These are phyloP conservation scores for Agarophyton chilense DNA, from an alignment of 23 red algal species.

Conservation along the genomic window DNA sequence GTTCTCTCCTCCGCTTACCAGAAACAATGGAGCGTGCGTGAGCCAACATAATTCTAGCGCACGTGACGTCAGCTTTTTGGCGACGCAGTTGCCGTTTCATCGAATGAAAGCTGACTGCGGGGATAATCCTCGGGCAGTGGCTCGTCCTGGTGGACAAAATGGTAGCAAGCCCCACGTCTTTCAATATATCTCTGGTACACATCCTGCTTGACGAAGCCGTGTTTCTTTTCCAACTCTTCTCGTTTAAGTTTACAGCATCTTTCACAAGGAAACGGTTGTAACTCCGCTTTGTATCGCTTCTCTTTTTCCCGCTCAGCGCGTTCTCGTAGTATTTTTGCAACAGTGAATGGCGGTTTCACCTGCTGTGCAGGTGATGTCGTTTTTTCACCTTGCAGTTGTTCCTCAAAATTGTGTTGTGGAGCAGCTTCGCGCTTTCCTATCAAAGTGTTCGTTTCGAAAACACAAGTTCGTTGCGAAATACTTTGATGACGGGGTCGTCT, in stretches of 20 bases:
- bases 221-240: neutral
- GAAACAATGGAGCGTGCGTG: too few species aligned
- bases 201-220: conserved; percentile 20
- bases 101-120: conserved; percentile 28
- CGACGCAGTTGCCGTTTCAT: conserved; percentile 16
- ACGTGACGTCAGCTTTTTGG: too few species aligned
- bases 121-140: neutral
- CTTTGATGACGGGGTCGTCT: neutral
- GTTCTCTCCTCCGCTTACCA: too few species aligned
- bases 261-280: conserved; percentile 20
- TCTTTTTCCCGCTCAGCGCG: neutral
- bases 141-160: conserved; percentile 35
- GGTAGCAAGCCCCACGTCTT: conserved; percentile 36
- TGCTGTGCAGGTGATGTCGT: neutral
- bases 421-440: neutral
- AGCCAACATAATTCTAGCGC: too few species aligned
- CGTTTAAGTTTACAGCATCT: conserved; percentile 21
- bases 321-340: neutral
- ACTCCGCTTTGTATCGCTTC: conserved; percentile 10
- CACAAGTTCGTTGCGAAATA: neutral
- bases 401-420: neutral
- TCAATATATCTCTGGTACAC: neutral
- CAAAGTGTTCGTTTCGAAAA: neutral
- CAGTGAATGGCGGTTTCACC: conserved; percentile 11
- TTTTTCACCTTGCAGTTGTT: neutral